phyloP scores from a whole-genome alignment of 495 filamentous ascomycete genomes.

The Collariella sp. region DNA sequence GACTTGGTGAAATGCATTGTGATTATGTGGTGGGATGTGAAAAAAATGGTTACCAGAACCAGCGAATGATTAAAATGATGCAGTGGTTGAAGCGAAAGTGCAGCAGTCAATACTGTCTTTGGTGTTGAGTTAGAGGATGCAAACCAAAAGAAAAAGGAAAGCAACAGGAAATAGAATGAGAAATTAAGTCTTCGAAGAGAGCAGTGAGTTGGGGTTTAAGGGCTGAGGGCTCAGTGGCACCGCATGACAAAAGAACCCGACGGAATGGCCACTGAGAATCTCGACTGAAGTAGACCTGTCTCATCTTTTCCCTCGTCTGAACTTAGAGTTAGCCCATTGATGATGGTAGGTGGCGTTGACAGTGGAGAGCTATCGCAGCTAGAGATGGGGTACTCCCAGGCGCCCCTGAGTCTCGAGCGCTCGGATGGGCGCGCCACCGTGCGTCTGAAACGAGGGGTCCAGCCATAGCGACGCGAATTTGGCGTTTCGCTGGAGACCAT shows the following conservation, averaged over 20 bases:
- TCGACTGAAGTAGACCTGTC: background rate
- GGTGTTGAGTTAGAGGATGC: background rate
- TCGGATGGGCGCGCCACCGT: background rate
- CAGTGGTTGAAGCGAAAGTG: background rate
- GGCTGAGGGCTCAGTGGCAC: background rate
- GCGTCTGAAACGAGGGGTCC: background rate
- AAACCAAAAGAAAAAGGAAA: background rate
- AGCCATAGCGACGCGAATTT: background rate
- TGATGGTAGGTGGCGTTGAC: background rate
- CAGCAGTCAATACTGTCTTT: conserved; percentile 3
- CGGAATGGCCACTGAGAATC: no score
- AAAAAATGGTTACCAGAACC: background rate
- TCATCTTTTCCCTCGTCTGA: background rate
- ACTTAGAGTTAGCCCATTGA: background rate
- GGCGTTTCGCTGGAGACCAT: no score
- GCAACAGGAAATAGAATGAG: background rate
- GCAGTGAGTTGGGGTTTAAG: background rate
- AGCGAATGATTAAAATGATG: background rate
- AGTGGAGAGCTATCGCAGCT: background rate
- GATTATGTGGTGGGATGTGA: background rate
- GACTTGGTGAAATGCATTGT: conserved; percentile 3
- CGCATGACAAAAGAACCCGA: no score
- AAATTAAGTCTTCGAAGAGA: background rate
- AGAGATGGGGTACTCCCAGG: background rate
- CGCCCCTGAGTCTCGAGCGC: background rate